Conservation (phyloP, 192 early-diverging fungal genomes). For the Entomortierella beljakovae region DNA sequence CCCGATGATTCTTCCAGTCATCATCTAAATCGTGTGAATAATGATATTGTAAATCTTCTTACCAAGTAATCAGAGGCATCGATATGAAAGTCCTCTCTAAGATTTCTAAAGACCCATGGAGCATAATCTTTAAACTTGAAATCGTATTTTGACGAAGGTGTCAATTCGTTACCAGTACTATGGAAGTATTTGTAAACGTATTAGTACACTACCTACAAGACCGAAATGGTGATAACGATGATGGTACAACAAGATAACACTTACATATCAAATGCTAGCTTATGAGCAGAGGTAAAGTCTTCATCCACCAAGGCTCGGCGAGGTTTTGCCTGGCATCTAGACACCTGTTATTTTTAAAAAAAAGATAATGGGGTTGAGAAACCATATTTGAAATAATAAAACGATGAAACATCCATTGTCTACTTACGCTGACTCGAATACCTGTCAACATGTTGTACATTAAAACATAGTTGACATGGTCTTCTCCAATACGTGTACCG, state of each 20-base stretch:
- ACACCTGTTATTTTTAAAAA: slow-evolving; percentile 60
- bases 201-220: too few species aligned
- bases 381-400: not conserved
- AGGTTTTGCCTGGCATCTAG: slow-evolving; percentile 88
- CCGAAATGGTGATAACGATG: too few species aligned
- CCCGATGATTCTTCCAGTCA: not conserved
- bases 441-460: slow-evolving; percentile 99
- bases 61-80: slow-evolving; percentile 95
- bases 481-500: slow-evolving; percentile 92
- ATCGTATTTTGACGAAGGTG: slow-evolving; percentile 92
- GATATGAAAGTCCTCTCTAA: slow-evolving; percentile 89
- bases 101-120: slow-evolving; percentile 94
- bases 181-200: too few species aligned
- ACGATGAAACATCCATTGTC: not conserved
- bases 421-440: slow-evolving; percentile 87
- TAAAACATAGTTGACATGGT: slow-evolving; percentile 95
- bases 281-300: slow-evolving; percentile 92
- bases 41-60: too few species aligned
- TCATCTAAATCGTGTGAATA: not conserved
- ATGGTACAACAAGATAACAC: slow-evolving; percentile 9
- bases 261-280: slow-evolving; percentile 96
- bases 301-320: slow-evolving; percentile 73
- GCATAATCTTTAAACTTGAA: slow-evolving; percentile 99
- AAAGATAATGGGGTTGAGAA: not conserved
- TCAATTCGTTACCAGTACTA: slow-evolving; percentile 94